A percentile compares a stretch with the other conserved stretches of the same genome.
phyloP scores from a whole-genome alignment of 208 protist genomes.

The Acanthamoeba lugdunensis region DNA sequence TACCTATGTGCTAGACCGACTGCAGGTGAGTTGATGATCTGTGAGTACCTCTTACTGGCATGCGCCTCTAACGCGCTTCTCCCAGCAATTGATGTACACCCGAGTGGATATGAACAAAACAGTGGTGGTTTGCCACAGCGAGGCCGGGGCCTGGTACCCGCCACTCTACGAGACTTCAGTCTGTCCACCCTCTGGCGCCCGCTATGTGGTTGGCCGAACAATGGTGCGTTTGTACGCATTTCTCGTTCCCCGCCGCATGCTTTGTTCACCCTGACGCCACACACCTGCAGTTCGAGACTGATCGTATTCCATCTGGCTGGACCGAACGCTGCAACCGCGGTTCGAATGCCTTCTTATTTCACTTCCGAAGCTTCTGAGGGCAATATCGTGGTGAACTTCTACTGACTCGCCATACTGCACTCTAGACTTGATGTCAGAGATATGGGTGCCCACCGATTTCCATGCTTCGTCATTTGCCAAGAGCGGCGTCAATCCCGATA shows the following conservation, averaged over 20 bases:
- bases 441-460: constrained; percentile 74
- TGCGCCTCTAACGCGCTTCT: neutral
- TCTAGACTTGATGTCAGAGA: constrained; percentile 71
- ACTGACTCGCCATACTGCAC: neutral
- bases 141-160: constrained; percentile 73
- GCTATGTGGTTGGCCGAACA: constrained; percentile 49
- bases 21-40: neutral
- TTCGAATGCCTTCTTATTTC: neutral
- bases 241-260: neutral
- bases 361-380: neutral
- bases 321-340: constrained; percentile 66
- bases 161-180: constrained; percentile 56
- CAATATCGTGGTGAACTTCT: too few species aligned
- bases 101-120: neutral
- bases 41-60: neutral
- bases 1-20: neutral
- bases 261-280: neutral
- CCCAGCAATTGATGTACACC: neutral
- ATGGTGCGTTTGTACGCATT: constrained; percentile 3
- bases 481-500: constrained; percentile 51
- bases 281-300: constrained; percentile 68
- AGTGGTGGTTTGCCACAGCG: constrained; percentile 73
- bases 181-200: constrained; percentile 54
- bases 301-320: constrained; percentile 66
- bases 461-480: neutral